phyloP scores from a whole-genome alignment of 306 rosid genomes.

The Quercus glauca region DNA sequence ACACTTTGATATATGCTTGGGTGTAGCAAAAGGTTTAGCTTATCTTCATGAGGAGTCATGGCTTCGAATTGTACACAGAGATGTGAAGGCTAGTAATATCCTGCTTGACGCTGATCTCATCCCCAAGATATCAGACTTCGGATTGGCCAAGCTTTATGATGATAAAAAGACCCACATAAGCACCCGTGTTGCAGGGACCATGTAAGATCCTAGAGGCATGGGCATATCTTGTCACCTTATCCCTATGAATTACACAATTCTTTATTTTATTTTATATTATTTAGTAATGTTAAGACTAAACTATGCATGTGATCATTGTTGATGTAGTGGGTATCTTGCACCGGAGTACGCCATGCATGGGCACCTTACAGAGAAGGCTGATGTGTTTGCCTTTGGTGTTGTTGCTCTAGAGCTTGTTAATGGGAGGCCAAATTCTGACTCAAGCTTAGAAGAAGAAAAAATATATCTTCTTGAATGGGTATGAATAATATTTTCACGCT shows the following conservation, averaged over 20 bases:
- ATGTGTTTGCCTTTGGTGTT: slow-evolving; percentile 83
- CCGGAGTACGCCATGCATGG: slow-evolving; percentile 91
- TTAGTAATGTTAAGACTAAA: neutral
- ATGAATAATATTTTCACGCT: slow-evolving; percentile 16
- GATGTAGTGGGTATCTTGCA: slow-evolving; percentile 77
- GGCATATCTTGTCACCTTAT: neutral
- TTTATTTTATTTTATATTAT: neutral
- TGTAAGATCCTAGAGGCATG: slow-evolving; percentile 43
- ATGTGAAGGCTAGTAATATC: slow-evolving; percentile 81
- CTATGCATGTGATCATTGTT: neutral
- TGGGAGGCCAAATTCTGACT: slow-evolving; percentile 68
- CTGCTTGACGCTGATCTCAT: slow-evolving; percentile 55
- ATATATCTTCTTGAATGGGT: slow-evolving; percentile 80
- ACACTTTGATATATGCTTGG: slow-evolving; percentile 62
- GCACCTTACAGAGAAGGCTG: slow-evolving; percentile 81
- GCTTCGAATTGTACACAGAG: slow-evolving; percentile 70
- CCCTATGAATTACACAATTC: slow-evolving; percentile 1
- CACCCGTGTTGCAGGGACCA: slow-evolving; percentile 78
- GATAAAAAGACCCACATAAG: slow-evolving; percentile 77
- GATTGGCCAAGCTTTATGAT: slow-evolving; percentile 77
- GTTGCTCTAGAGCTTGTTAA: slow-evolving; percentile 71
- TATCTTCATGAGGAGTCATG: slow-evolving; percentile 78
- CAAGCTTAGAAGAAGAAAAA: slow-evolving; percentile 56
- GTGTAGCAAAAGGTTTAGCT: slow-evolving; percentile 71
- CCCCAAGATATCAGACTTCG: slow-evolving; percentile 82